Evolutionary conservation across 371 early-diverging fungal genomes (phyloP).

Genomic region (Apophysomyces variabilis): DNA sequence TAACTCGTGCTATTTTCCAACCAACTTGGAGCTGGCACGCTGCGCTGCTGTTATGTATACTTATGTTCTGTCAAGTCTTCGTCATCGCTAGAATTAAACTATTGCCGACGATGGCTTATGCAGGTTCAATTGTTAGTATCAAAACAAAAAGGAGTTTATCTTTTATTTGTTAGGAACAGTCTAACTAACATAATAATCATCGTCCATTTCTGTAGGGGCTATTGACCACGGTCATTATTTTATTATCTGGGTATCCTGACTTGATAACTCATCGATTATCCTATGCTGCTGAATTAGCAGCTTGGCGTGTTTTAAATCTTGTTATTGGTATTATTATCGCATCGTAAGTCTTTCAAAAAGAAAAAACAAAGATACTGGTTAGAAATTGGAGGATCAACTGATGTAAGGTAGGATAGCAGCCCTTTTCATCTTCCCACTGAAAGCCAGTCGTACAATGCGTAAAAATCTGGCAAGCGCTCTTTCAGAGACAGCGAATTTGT

Average conservation of each 20-base stretch:
- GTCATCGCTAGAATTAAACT: constrained; percentile 37
- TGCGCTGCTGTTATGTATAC: constrained; percentile 23
- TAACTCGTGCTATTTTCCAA: constrained; percentile 34
- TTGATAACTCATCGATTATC: constrained; percentile 33
- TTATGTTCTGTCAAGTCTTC: constrained; percentile 42
- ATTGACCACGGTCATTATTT: constrained; percentile 36
- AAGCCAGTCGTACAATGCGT: constrained; percentile 37
- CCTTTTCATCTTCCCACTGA: constrained; percentile 38
- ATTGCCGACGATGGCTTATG: constrained; percentile 35
- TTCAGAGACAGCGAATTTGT: constrained; percentile 39
- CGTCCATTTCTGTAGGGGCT: constrained; percentile 22
- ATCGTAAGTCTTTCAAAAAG: constrained; percentile 25
- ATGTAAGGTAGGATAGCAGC: constrained; percentile 14
- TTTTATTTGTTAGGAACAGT: not conserved
- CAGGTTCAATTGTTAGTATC: constrained; percentile 40
- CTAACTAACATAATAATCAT: no score
- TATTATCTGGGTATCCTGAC: constrained; percentile 36
- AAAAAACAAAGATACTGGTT: no score
- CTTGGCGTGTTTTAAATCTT: constrained; percentile 41
- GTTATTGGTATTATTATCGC: constrained; percentile 43
- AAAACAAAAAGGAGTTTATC: not conserved
- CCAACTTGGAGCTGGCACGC: constrained; percentile 35
- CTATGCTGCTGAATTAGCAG: constrained; percentile 27
- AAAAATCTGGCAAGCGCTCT: constrained; percentile 41
- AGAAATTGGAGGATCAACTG: not conserved